Percentiles rank a stretch among this genome's conserved stretches.
Evolutionary conservation across 495 filamentous ascomycete species (phyloP).

Genomic region (Podospora pseudocomata): DNA sequence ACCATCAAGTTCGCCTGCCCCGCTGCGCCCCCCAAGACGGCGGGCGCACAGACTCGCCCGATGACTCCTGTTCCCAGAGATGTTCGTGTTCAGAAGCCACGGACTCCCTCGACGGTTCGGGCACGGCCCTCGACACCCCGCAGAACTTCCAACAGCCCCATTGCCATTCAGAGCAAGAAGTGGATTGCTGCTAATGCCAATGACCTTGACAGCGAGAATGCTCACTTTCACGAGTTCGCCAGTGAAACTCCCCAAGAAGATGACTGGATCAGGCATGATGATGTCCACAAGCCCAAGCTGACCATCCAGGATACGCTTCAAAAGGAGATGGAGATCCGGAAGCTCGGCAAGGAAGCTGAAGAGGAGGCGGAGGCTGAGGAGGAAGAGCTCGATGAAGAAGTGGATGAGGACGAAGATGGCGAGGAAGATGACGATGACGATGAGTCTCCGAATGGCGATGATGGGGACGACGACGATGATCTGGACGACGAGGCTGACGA

Average conservation of each 20-base stretch:
- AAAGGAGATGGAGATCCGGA: slow-evolving; percentile 85
- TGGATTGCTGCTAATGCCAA: slow-evolving; percentile 48
- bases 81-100: slow-evolving; percentile 30
- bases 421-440: slow-evolving; percentile 42
- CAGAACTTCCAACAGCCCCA: slow-evolving; percentile 34
- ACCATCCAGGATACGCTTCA: slow-evolving; percentile 85
- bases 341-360: slow-evolving; percentile 84
- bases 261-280: slow-evolving; percentile 73
- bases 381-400: slow-evolving; percentile 49
- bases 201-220: slow-evolving; percentile 62
- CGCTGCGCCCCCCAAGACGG: slow-evolving; percentile 13
- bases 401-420: slow-evolving; percentile 41
- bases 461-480: slow-evolving; percentile 42
- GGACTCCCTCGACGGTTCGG: slow-evolving; percentile 47
- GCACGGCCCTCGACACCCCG: slow-evolving; percentile 46
- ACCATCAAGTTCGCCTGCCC: slow-evolving; percentile 53
- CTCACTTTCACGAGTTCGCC: slow-evolving; percentile 90
- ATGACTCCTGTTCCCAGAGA: slow-evolving; percentile 17
- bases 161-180: slow-evolving; percentile 34
- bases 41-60: slow-evolving; percentile 17
- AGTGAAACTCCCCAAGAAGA: slow-evolving; percentile 75
- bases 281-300: slow-evolving; percentile 58
- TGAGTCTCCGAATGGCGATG: slow-evolving; percentile 43
- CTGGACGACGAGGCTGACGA: slow-evolving; percentile 49
- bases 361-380: slow-evolving; percentile 70